Conservation (phyloP, 768 basidiomycete species). For the Lentinula aciculospora region DNA sequence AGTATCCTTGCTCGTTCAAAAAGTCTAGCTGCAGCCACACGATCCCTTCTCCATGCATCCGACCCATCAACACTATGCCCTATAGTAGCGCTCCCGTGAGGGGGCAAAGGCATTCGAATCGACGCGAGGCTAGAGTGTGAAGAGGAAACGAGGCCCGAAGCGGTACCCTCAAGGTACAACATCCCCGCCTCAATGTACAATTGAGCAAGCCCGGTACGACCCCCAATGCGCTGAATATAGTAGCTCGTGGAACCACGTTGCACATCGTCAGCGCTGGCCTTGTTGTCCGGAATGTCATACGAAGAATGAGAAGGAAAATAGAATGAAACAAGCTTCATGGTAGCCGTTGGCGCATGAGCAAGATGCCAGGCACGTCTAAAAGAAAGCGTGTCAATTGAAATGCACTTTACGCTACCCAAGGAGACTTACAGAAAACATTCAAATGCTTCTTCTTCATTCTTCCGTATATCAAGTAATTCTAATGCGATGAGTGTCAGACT, state of each 20-base stretch:
- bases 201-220: constrained; percentile 59
- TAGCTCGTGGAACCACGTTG: constrained; percentile 52
- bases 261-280: constrained; percentile 23
- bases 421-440: constrained; percentile 70
- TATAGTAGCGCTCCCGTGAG: constrained; percentile 27
- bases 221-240: constrained; percentile 63
- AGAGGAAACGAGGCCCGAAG: constrained; percentile 62
- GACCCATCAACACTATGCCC: constrained; percentile 34
- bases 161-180: constrained; percentile 77
- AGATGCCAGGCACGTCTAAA: constrained; percentile 78
- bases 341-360: constrained; percentile 67
- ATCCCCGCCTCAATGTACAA: constrained; percentile 77
- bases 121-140: constrained; percentile 77
- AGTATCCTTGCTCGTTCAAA: constrained; percentile 66
- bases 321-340: constrained; percentile 70
- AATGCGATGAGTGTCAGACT: constrained; percentile 68
- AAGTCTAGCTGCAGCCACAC: constrained; percentile 62
- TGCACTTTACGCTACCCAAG: background rate
- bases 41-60: constrained; percentile 71
- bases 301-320: constrained; percentile 50
- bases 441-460: constrained; percentile 72
- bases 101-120: constrained; percentile 56
- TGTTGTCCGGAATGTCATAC: constrained; percentile 26
- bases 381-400: constrained; percentile 5
- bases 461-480: constrained; percentile 69